Evolutionary conservation across 2,329 filamentous ascomycete species (phyloP).

Genomic region (Clonostachys solani): DNA sequence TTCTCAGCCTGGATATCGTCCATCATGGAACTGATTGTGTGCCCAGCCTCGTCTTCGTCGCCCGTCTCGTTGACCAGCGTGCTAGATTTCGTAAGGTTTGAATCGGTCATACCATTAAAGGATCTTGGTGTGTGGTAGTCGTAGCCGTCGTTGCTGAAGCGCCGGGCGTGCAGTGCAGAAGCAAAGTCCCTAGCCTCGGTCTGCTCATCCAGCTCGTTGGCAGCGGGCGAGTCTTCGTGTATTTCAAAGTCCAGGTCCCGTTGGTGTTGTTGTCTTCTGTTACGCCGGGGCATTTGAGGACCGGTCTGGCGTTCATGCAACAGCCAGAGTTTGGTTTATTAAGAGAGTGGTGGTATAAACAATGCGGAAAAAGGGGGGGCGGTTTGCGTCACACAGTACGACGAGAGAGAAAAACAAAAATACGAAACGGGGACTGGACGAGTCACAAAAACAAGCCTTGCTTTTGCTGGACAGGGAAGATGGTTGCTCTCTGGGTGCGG

Average conservation of each 20-base stretch:
- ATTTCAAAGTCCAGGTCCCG: conserved; percentile 39
- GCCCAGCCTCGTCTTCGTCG: background rate
- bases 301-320: conserved; percentile 1
- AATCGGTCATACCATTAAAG: conserved; percentile 1
- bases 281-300: conserved; percentile 16
- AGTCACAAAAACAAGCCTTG: background rate
- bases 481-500: background rate
- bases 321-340: background rate
- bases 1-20: background rate
- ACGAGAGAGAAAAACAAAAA: conserved; percentile 1
- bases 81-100: conserved; percentile 4
- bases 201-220: conserved; percentile 5
- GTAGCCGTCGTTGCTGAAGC: background rate
- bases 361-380: conserved; percentile 1
- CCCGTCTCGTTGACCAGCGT: conserved; percentile 2
- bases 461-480: background rate
- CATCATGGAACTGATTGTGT: background rate
- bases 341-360: conserved; percentile 10
- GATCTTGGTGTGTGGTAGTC: background rate
- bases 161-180: background rate
- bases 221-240: conserved; percentile 30
- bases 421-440: background rate
- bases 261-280: conserved; percentile 7
- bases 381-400: background rate
- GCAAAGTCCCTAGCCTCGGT: background rate